A percentile compares a stretch with the other conserved stretches of the same genome.
phyloP scores from a whole-genome alignment of 768 basidiomycete genomes.

The Boletus reticulatus region DNA sequence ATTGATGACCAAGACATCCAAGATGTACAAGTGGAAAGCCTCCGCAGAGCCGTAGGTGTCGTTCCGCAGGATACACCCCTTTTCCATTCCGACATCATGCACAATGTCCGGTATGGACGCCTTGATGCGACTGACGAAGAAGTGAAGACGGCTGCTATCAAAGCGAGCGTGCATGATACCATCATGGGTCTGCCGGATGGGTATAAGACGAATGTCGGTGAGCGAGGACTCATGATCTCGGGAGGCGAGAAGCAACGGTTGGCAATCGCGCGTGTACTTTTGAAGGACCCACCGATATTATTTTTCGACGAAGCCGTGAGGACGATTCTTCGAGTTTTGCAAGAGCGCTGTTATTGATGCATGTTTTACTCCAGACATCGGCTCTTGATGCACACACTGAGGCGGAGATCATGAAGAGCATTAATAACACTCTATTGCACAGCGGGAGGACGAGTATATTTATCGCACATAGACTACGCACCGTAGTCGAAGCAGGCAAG shows the following conservation, averaged over 20 bases:
- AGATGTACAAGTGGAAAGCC: constrained; percentile 63
- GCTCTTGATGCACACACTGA: constrained; percentile 96
- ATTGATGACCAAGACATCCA: constrained; percentile 88
- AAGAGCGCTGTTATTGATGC: not conserved
- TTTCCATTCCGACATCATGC: constrained; percentile 93
- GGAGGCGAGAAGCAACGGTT: constrained; percentile 98
- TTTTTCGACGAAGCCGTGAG: constrained; percentile 98
- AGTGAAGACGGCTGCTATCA: constrained; percentile 76
- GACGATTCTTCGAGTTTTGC: constrained; percentile 7
- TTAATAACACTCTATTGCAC: constrained; percentile 74
- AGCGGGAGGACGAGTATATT: constrained; percentile 91
- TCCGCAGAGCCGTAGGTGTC: constrained; percentile 80
- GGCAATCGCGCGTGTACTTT: constrained; percentile 87
- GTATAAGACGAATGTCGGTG: constrained; percentile 90
- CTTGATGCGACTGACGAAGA: constrained; percentile 87
- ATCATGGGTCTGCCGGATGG: constrained; percentile 80
- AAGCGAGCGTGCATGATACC: constrained; percentile 85
- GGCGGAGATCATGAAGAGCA: constrained; percentile 91
- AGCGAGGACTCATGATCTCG: constrained; percentile 96
- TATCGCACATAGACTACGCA: constrained; percentile 90
- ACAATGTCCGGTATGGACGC: constrained; percentile 92
- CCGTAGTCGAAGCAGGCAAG: constrained; percentile 85
- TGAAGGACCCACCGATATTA: constrained; percentile 93
- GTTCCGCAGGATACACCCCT: constrained; percentile 98
- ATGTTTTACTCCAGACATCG: constrained; percentile 62